phyloP scores from a whole-genome alignment of 208 protist species.

The Dictyostelium gargantuum region DNA sequence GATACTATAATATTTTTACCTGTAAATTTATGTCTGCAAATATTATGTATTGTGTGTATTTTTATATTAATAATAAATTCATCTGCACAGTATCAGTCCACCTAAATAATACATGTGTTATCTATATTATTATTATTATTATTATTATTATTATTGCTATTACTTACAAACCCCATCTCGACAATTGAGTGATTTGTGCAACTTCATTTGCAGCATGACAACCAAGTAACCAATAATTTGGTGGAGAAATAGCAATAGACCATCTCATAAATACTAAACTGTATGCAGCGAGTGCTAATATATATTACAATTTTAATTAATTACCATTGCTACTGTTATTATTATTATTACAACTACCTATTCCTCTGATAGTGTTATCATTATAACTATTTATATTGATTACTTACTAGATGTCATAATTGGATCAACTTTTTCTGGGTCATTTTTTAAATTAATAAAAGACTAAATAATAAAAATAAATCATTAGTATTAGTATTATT shows the following conservation, averaged over 20 bases:
- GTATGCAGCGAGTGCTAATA: constrained; percentile 26
- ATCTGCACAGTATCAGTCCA: no score
- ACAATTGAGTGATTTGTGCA: constrained; percentile 24
- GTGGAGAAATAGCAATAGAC: constrained; percentile 34
- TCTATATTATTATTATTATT: no score
- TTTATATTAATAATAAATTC: no score
- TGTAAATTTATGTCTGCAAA: no score
- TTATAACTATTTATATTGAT: no score
- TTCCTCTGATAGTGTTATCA: no score
- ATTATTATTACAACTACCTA: not conserved
- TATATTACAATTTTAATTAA: not conserved
- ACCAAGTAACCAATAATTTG: constrained; percentile 60
- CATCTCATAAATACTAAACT: constrained; percentile 64
- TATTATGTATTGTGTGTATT: no score
- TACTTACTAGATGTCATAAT: constrained; percentile 61
- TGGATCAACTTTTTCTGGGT: constrained; percentile 28
- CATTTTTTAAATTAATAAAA: constrained; percentile 57
- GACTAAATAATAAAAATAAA: not conserved
- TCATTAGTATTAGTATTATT: not conserved
- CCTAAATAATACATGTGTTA: no score
- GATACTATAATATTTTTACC: no score
- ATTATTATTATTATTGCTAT: no score
- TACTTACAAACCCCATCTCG: constrained; percentile 32
- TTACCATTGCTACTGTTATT: not conserved
- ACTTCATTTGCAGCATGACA: constrained; percentile 42